Conservation (phyloP, 2,329 filamentous ascomycete genomes). For the Kalaharituber pfeilii region DNA sequence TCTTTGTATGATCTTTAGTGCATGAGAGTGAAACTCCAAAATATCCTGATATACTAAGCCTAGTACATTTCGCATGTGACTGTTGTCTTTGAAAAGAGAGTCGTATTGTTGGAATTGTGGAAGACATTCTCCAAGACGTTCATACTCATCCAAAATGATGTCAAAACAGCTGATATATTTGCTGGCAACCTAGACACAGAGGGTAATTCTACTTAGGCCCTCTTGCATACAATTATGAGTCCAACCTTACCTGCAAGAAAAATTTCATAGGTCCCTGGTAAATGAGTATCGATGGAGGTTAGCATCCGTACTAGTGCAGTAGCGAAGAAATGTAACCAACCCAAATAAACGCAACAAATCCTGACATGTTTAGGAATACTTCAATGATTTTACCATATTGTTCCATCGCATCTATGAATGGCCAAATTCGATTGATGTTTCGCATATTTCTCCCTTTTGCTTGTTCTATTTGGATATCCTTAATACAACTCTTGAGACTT, state of each 20-base stretch:
- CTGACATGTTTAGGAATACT: slow-evolving; percentile 25
- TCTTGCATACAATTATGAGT: no score
- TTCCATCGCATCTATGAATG: slow-evolving; percentile 26
- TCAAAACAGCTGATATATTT: slow-evolving; percentile 27
- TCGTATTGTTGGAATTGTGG: slow-evolving; percentile 27
- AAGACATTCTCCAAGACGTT: slow-evolving; percentile 28
- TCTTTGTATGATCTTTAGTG: slow-evolving; percentile 25
- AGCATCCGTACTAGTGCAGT: no score
- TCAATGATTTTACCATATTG: slow-evolving; percentile 27
- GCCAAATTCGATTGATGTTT: slow-evolving; percentile 23
- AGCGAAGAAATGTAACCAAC: background rate
- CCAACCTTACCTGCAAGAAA: slow-evolving; percentile 23
- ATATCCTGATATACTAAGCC: slow-evolving; percentile 28
- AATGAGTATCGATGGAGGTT: background rate
- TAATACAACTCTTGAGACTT: no score
- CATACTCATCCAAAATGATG: slow-evolving; percentile 27
- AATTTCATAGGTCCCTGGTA: slow-evolving; percentile 27
- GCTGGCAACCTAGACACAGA: slow-evolving; percentile 25
- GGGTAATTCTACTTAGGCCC: no score
- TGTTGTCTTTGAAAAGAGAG: slow-evolving; percentile 22
- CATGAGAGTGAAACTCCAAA: slow-evolving; percentile 27
- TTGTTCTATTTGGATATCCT: slow-evolving; percentile 24
- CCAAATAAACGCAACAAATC: slow-evolving; percentile 27
- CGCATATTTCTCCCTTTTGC: slow-evolving; percentile 17
- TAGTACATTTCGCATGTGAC: slow-evolving; percentile 25